A percentile compares a stretch with the other conserved stretches of the same genome.
Conservation (phyloP, 257 asterid species). For the Jacaranda copaia region DNA sequence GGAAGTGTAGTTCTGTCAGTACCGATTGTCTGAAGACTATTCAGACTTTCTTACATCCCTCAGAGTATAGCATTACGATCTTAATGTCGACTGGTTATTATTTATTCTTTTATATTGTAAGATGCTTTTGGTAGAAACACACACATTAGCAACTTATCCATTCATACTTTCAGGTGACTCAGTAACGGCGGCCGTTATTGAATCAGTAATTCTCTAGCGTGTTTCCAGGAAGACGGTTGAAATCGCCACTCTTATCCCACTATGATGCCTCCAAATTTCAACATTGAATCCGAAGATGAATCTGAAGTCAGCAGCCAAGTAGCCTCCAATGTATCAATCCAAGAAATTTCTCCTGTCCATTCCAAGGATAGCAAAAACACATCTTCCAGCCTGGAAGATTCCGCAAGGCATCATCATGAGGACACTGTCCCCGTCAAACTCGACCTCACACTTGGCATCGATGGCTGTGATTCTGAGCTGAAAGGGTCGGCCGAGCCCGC, state of each 20-base stretch:
- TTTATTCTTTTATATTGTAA: neutral
- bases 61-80: neutral
- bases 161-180: slow-evolving; percentile 23
- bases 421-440: slow-evolving; percentile 54
- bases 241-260: neutral
- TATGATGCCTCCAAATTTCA: slow-evolving; percentile 61
- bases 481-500: slow-evolving; percentile 35
- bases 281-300: slow-evolving; percentile 79
- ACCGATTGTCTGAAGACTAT: neutral
- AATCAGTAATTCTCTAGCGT: too few relatives aligned
- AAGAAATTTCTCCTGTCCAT: slow-evolving; percentile 50
- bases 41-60: neutral
- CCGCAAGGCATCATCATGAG: slow-evolving; percentile 28
- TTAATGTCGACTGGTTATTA: neutral
- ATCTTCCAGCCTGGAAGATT: slow-evolving; percentile 47
- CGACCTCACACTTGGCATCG: slow-evolving; percentile 78
- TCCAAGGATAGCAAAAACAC: slow-evolving; percentile 52
- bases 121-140: neutral
- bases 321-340: slow-evolving; percentile 62
- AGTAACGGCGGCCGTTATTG: neutral
- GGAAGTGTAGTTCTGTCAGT: too few relatives aligned
- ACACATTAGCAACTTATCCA: too few relatives aligned
- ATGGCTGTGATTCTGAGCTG: slow-evolving; percentile 35
- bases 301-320: slow-evolving; percentile 78
- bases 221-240: neutral